Evolutionary conservation across 2,329 filamentous ascomycete genomes (phyloP).

Genomic region (Cordyceps javanica): DNA sequence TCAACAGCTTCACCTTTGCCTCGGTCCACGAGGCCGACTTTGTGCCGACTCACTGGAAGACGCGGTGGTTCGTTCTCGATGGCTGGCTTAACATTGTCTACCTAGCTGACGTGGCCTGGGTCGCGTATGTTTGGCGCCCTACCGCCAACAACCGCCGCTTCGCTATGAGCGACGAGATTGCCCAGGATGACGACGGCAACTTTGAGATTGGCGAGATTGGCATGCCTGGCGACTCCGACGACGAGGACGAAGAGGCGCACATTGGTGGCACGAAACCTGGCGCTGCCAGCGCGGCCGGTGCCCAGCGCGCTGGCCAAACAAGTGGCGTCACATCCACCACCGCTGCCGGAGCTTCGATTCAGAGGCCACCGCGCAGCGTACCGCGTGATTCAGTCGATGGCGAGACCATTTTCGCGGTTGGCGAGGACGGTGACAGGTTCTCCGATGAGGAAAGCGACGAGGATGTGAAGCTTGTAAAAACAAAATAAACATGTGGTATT

Average conservation of each 20-base stretch:
- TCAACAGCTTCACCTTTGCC: slow-evolving; percentile 94
- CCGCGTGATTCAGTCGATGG: slow-evolving; percentile 61
- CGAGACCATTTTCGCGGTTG: slow-evolving; percentile 93
- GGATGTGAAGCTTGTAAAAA: slow-evolving; percentile 49
- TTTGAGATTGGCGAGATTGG: slow-evolving; percentile 95
- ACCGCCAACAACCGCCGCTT: slow-evolving; percentile 96
- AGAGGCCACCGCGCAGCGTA: slow-evolving; percentile 27
- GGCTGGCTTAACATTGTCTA: slow-evolving; percentile 98
- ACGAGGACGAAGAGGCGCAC: slow-evolving; percentile 47
- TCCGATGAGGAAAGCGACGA: slow-evolving; percentile 60
- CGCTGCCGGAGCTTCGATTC: background rate
- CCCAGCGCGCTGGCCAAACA: background rate
- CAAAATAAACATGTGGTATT: slow-evolving; percentile 31
- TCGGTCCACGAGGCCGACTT: slow-evolving; percentile 80
- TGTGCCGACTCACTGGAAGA: slow-evolving; percentile 95
- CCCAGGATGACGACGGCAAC: slow-evolving; percentile 90
- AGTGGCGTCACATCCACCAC: background rate
- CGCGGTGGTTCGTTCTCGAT: slow-evolving; percentile 92
- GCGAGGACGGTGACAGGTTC: slow-evolving; percentile 77
- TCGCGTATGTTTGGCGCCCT: slow-evolving; percentile 94
- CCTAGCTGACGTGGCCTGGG: slow-evolving; percentile 83
- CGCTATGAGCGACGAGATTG: slow-evolving; percentile 98
- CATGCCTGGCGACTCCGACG: slow-evolving; percentile 59
- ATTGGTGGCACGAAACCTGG: slow-evolving; percentile 32
- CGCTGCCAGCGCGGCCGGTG: background rate